Evolutionary conservation across 1,284 basidiomycete species (phyloP).

Genomic region (Ceratobasidium sp.): DNA sequence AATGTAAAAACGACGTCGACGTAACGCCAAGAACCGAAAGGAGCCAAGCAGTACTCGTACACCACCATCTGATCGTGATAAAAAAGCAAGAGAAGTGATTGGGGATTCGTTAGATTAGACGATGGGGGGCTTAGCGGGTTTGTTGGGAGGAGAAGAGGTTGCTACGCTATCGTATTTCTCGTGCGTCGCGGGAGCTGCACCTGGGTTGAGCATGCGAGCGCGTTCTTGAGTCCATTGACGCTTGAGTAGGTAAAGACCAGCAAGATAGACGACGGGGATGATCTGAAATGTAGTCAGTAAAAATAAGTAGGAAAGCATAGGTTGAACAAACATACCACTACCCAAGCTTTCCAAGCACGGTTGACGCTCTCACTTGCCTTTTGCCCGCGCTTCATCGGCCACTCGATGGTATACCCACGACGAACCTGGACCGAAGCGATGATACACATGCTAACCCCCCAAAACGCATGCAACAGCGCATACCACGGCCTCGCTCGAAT

Average conservation of each 20-base stretch:
- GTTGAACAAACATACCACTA: constrained; percentile 22
- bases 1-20: too few species aligned
- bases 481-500: constrained; percentile 32
- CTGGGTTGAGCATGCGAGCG: constrained; percentile 20
- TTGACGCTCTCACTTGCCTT: constrained; percentile 20
- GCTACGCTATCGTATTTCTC: constrained; percentile 34
- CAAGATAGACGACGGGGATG: constrained; percentile 37
- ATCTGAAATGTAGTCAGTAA: constrained; percentile 17
- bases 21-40: neutral
- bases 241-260: constrained; percentile 14
- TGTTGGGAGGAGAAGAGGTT: constrained; percentile 1
- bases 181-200: neutral
- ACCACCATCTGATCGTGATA: neutral
- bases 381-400: constrained; percentile 36
- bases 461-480: constrained; percentile 34
- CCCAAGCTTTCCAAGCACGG: constrained; percentile 39
- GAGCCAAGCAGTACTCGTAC: neutral
- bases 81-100: constrained; percentile 7
- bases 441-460: constrained; percentile 33
- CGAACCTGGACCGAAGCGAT: constrained; percentile 39
- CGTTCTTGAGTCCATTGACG: constrained; percentile 41
- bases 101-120: neutral
- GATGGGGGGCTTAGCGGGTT: neutral
- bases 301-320: neutral
- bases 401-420: constrained; percentile 37